Evolutionary conservation across 2,329 filamentous ascomycete genomes (phyloP).

Genomic region (Penicillium oxalicum): DNA sequence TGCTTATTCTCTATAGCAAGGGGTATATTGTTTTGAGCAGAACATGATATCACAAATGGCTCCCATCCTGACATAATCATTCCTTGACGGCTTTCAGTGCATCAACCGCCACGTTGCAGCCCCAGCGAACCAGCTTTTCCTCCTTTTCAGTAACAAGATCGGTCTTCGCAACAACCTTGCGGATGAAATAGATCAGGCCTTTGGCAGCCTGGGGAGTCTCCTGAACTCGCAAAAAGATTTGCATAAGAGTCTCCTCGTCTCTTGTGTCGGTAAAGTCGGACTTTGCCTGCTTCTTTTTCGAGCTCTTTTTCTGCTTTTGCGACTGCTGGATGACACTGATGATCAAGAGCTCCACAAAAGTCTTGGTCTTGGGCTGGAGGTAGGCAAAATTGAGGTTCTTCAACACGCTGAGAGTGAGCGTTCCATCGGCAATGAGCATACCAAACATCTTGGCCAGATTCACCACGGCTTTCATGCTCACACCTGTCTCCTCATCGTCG

Average conservation of each 20-base stretch:
- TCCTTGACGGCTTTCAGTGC: conserved; percentile 35
- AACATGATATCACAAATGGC: conserved; percentile 5
- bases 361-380: conserved; percentile 66
- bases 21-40: conserved; percentile 14
- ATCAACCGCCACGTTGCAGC: conserved; percentile 38
- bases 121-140: conserved; percentile 46
- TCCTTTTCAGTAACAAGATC: conserved; percentile 50
- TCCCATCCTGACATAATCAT: conserved; percentile 5
- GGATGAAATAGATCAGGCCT: conserved; percentile 73
- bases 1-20: conserved; percentile 4
- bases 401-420: conserved; percentile 51
- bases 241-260: conserved; percentile 55
- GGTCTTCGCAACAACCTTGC: conserved; percentile 65
- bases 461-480: conserved; percentile 55
- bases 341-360: conserved; percentile 75
- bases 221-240: conserved; percentile 60
- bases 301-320: conserved; percentile 38
- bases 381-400: conserved; percentile 70
- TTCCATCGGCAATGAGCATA: conserved; percentile 55
- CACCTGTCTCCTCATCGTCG: conserved; percentile 46
- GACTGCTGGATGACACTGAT: conserved; percentile 67
- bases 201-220: conserved; percentile 63
- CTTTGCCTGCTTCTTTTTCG: conserved; percentile 20
- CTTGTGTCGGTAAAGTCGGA: conserved; percentile 27
- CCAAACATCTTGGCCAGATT: conserved; percentile 65